Conservation (phyloP, 139 green algal species). For the Mesotaenium endlicherianum region DNA sequence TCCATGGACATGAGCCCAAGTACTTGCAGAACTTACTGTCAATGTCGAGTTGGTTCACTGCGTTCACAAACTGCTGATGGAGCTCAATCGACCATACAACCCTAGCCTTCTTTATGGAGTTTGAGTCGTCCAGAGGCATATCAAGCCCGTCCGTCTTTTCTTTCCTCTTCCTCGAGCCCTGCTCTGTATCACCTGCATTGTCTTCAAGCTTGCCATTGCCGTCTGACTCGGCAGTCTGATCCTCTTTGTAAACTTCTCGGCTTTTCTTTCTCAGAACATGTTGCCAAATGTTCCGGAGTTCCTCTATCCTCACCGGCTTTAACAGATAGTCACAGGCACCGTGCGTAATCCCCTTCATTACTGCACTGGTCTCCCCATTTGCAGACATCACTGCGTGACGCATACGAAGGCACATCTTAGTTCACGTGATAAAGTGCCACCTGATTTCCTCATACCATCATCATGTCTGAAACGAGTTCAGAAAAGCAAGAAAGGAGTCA, state of each 20-base stretch:
- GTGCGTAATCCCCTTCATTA: slow-evolving; percentile 90
- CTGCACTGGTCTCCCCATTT: slow-evolving; percentile 83
- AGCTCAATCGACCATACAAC: slow-evolving; percentile 95
- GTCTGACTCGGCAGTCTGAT: slow-evolving; percentile 25
- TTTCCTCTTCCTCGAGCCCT: slow-evolving; percentile 12
- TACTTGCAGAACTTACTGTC: no score
- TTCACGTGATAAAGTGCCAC: no score
- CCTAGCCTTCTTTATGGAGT: slow-evolving; percentile 79
- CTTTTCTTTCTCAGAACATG: slow-evolving; percentile 77
- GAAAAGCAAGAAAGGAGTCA: no score
- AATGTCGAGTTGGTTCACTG: slow-evolving; percentile 91
- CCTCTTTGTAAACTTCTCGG: slow-evolving; percentile 11
- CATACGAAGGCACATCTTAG: no score
- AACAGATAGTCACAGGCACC: slow-evolving; percentile 96
- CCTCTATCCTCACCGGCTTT: slow-evolving; percentile 94
- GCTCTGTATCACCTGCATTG: neutral
- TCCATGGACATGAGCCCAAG: no score
- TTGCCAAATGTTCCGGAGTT: slow-evolving; percentile 96
- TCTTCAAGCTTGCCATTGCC: neutral
- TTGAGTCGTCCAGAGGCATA: slow-evolving; percentile 32
- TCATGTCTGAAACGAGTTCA: no score
- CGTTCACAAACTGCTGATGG: slow-evolving; percentile 95
- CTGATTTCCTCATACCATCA: no score
- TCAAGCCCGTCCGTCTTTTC: slow-evolving; percentile 29
- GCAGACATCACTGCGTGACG: slow-evolving; percentile 88